A percentile compares a stretch with the other conserved stretches of the same genome.
phyloP scores from a whole-genome alignment of 352 stramenopile genomes.

The Phytophthora tentaculata region DNA sequence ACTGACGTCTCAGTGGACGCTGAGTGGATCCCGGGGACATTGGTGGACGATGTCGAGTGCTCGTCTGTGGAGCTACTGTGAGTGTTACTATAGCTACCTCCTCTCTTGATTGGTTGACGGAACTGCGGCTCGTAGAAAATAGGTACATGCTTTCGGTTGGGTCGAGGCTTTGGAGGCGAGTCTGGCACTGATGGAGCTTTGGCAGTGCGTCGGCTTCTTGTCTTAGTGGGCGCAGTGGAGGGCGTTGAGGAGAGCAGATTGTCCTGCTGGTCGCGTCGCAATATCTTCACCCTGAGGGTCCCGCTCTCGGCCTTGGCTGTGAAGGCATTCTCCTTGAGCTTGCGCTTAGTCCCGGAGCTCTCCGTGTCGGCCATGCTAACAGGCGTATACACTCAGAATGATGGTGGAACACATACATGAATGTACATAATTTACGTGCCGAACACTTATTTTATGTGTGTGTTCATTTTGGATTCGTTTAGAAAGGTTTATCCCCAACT shows the following conservation, averaged over 20 bases:
- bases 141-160: conserved; percentile 85
- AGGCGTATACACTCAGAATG: conserved; percentile 11
- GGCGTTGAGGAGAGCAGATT: neutral
- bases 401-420: conserved; percentile 1
- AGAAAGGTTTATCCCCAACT: too few relatives aligned
- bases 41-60: conserved; percentile 49
- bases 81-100: conserved; percentile 7
- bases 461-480: too few relatives aligned
- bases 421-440: neutral
- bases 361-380: conserved; percentile 23
- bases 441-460: neutral
- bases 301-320: conserved; percentile 79
- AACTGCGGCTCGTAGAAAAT: conserved; percentile 78
- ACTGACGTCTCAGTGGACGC: conserved; percentile 22
- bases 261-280: conserved; percentile 50
- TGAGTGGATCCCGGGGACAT: conserved; percentile 25
- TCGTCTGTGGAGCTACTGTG: conserved; percentile 48
- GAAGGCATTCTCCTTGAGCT: conserved; percentile 78
- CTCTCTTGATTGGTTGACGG: conserved; percentile 38
- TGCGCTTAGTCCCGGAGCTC: conserved; percentile 60
- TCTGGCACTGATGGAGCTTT: conserved; percentile 18
- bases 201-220: conserved; percentile 14
- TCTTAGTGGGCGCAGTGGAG: conserved; percentile 2
- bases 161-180: conserved; percentile 73
- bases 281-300: conserved; percentile 83